Base-by-base conservation (phyloP, 2,329 filamentous ascomycete species). In the Neonectria coccinea region DNA sequence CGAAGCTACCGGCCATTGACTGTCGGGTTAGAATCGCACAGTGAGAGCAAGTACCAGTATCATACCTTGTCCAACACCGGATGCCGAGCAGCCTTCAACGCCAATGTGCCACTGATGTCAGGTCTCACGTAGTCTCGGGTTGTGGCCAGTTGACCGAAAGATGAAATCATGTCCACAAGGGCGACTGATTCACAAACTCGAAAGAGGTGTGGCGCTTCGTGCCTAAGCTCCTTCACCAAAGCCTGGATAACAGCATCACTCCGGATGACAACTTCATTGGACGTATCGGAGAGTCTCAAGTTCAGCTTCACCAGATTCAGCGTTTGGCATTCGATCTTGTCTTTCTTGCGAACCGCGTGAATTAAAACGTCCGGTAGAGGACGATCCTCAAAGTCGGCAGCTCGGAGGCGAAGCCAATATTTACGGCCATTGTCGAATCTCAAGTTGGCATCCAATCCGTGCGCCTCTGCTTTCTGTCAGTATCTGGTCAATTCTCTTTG, bases 261-360 rank as follows among this genome's bases (percentile, higher is more conserved):
- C 80, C 95, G 89, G 67, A 91, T 85, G 3, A 97, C 85, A 2
- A 97, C 91, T 78, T 97, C 94, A 51, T 92, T 90, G 62, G 95
- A 91, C 0, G 93, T 91, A 67, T 97, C 91, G 0, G 88, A 87
- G 44, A 97, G 92, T 73, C 91, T 88, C 62, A 88, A 84, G 70
- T 91, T 98, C 42, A 93, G 82, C 75, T 97, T 96, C 67, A 97
- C 85, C 11, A 99, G 84, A 59, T 91, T 86, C 10, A 98, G 77
- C 0, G 96, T 98, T 72, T 97, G 93, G 70, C 94, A 98, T 76
- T 98, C 93, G 33, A 97, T 85, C 59, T 85, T 85, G n/a, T 88
- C 88, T 73, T 91, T 93, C 72, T 89, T 93, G 47, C 85, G 84
- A 67, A 90, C 87, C 1, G 87, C 82, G 68, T 98, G 97, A 76